These are phyloP conservation scores for Leccinum obscurum DNA, from an alignment of 768 basidiomycete species.

Conservation along the genomic window DNA sequence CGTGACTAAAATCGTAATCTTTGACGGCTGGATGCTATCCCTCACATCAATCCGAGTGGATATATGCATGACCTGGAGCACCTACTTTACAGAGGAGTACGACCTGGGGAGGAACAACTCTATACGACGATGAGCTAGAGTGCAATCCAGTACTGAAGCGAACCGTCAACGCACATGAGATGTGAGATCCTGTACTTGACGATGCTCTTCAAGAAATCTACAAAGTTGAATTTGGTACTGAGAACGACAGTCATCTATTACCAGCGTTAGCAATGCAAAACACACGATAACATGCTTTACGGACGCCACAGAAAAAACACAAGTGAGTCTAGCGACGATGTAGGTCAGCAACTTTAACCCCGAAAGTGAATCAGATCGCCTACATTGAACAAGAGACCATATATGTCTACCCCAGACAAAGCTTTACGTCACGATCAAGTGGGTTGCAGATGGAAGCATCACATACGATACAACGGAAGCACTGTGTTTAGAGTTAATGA, in stretches of 20 bases:
- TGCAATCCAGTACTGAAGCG: neutral
- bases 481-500: conserved; percentile 35
- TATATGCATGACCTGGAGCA: neutral
- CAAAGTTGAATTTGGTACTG: conserved; percentile 43
- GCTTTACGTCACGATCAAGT: neutral
- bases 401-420: conserved; percentile 49
- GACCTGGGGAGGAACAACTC: conserved; percentile 50
- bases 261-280: conserved; percentile 7
- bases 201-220: conserved; percentile 47
- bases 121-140: conserved; percentile 13
- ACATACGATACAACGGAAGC: conserved; percentile 62
- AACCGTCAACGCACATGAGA: conserved; percentile 32
- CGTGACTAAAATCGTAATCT: conserved; percentile 41
- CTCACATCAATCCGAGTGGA: neutral
- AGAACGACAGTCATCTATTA: conserved; percentile 53
- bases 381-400: conserved; percentile 63
- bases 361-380: conserved; percentile 10
- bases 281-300: conserved; percentile 19
- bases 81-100: conserved; percentile 51
- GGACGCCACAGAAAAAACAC: conserved; percentile 53
- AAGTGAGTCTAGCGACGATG: conserved; percentile 53
- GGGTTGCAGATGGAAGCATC: neutral
- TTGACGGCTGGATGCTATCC: conserved; percentile 41
- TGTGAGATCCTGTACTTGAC: conserved; percentile 47
- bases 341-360: conserved; percentile 4